Evolutionary conservation across 495 filamentous ascomycete genomes (phyloP), one percentile per base, ranked within the genome.

Genomic region (Hypoxylon intermedium): DNA sequence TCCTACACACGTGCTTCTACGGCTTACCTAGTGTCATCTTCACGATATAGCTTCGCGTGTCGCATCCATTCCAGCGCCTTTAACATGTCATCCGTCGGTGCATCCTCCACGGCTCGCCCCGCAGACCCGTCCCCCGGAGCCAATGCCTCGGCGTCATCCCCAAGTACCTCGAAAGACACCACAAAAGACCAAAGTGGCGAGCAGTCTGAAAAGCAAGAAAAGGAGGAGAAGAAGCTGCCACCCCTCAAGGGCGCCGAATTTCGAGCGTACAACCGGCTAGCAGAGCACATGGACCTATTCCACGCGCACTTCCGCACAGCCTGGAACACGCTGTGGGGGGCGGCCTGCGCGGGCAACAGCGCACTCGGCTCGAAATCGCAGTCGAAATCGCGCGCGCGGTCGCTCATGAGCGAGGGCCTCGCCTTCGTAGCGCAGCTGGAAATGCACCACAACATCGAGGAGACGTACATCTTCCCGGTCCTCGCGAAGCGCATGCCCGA

Each of bases 371-470:
- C 74, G 57, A 26, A 26, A 26, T 26, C 24, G 4, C 24, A 26
- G 24, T 3, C 24, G 24, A 26, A 7, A 23, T 7, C 7, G 38
- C 81, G 82, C 26, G 78, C 31, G 38, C 62, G 62, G 33, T 30
- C 83, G 45, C 87, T 93, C 69, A 72, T 93, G 60, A 69, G 74
- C 67, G 79, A 79, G 18, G 89, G 86, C 1, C 71, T 89, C 5
- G 70, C 83, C 5, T 92, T 96, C 72, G 79, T 81, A 48, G 76
- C 78, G 5, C 84, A 89, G 49, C 83, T 97, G 2, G 79, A 85
- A 26, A 74, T 85, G 50, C 92, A 97, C 78, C 92, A 97, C 75
- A 74, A 69, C 30, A 93, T 96, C 62, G 92, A 97, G 72, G 93
- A 97, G 70, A 77, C 78, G 18, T 85, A 92, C 65, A 78, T 97